Base-by-base conservation (phyloP, 2,329 filamentous ascomycete genomes). In the Phialocephala sp. region DNA sequence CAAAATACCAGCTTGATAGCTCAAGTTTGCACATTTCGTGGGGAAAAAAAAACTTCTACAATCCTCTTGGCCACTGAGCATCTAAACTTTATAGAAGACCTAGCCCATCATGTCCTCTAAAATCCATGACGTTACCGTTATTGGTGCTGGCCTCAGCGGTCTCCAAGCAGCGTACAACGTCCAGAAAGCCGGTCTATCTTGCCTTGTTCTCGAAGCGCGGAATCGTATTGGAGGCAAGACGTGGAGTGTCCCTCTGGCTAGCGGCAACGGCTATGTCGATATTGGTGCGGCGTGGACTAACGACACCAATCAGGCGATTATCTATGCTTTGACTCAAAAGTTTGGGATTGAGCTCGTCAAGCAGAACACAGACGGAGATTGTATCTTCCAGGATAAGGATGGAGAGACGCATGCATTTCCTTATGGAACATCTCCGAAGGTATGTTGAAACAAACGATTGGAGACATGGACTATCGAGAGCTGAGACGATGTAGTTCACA, bases 221-320 rank as follows among this genome's bases (percentile, higher is more conserved):
- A 77, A 81, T 65, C 77, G 80, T 2, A 79, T 82, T 0, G 80
- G 80, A 4, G 81, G 80, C 1, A 80, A 80, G 68, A 79, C 75
- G 0, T 79, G 68, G 69, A 65, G 59, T 52, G 63, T 66, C 5
- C 61, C 61, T n/a, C 47, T 63, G 1, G 63, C 65, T 1, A 60
- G 62, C 32, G 78, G 72, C 35, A 74, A 73, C 2, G 81, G 80
- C 0, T 66, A 76, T 0, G 77, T 82, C 8, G 86, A 88, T 24
- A 71, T 87, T 0, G 86, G 86, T 2, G 86, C 84, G 0, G 84
- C 84, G 0, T 89, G 86, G 86, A 82, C 88, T 68, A 88, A 89
- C 50, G 68, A 72, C 54, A 69, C 67, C 1, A 70, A 70, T 60
- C 70, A 72, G 52, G 64, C 68, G 1, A 57, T 64, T 24, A 80